phyloP scores from a whole-genome alignment of 164 flowering plant species.

The Stephania japonica region DNA sequence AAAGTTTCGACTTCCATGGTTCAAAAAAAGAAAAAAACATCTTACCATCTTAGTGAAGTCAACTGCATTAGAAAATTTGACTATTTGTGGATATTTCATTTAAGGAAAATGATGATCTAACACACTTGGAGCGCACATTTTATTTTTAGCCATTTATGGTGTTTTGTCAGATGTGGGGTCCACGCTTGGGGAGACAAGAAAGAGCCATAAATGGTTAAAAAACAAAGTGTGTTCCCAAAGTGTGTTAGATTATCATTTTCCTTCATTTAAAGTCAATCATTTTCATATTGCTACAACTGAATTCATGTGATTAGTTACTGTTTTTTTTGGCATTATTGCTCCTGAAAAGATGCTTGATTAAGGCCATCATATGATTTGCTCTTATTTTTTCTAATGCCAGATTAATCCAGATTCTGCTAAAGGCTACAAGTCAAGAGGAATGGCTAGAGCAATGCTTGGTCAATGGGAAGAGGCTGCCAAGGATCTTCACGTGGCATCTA shows the following conservation, averaged over 20 bases:
- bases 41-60: background rate
- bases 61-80: background rate
- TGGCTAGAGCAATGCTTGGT: constrained; percentile 86
- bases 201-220: too few relatives aligned
- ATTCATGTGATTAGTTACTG: background rate
- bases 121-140: too few relatives aligned
- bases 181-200: too few relatives aligned
- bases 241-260: too few relatives aligned
- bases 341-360: background rate
- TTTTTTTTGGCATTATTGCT: background rate
- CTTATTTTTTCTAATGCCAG: constrained; percentile 27
- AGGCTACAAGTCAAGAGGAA: constrained; percentile 92
- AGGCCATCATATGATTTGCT: background rate
- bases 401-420: constrained; percentile 98
- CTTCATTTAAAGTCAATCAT: too few relatives aligned
- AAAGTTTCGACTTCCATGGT: too few relatives aligned
- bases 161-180: too few relatives aligned
- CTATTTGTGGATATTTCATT: too few relatives aligned
- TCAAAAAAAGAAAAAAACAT: too few relatives aligned
- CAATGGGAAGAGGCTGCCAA: constrained; percentile 92
- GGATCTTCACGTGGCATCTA: constrained; percentile 93
- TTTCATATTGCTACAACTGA: background rate
- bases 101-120: too few relatives aligned
- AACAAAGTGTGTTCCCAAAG: too few relatives aligned
- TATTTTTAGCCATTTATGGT: too few relatives aligned